Evolutionary conservation across 495 filamentous ascomycete genomes (phyloP).

Genomic region (Xylaria telfairii): DNA sequence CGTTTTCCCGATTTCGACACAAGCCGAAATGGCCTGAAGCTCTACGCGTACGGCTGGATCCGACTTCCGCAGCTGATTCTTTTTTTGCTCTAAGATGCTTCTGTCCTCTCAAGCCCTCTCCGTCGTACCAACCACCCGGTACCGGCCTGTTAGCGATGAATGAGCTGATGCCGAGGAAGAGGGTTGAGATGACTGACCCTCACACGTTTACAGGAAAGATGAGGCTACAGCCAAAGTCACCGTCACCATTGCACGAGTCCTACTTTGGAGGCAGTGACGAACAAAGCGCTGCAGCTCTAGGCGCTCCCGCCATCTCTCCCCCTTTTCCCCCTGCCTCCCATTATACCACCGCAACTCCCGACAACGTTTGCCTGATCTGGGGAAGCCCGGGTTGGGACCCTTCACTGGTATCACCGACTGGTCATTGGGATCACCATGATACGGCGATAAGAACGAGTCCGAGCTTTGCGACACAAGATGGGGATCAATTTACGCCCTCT

Average conservation of each 20-base stretch:
- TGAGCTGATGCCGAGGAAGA: constrained; percentile 14
- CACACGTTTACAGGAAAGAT: constrained; percentile 14
- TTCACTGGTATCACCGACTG: not conserved
- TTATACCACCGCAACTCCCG: not conserved
- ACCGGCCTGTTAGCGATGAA: constrained; percentile 14
- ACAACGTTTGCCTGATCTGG: not conserved
- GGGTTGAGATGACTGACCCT: constrained; percentile 4
- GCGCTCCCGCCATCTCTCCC: not conserved
- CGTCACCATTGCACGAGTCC: constrained; percentile 18
- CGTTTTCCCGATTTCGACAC: constrained; percentile 11
- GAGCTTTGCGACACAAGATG: constrained; percentile 18
- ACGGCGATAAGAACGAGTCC: not conserved
- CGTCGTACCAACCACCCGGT: constrained; percentile 23
- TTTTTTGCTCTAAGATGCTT: not conserved
- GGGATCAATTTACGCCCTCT: constrained; percentile 1
- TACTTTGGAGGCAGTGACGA: constrained; percentile 17
- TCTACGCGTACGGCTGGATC: constrained; percentile 21
- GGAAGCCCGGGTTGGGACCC: constrained; percentile 9
- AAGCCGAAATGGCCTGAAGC: constrained; percentile 1
- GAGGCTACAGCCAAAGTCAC: constrained; percentile 18
- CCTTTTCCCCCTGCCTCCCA: not conserved
- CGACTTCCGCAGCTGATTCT: constrained; percentile 18
- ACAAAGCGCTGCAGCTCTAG: constrained; percentile 17
- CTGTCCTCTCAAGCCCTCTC: constrained; percentile 12
- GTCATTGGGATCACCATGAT: constrained; percentile 14